Percentiles rank a stretch among this genome's conserved stretches.
These are phyloP conservation scores for Candida xyloterini DNA, from an alignment of 805 yeast genomes.

Conservation along the genomic window DNA sequence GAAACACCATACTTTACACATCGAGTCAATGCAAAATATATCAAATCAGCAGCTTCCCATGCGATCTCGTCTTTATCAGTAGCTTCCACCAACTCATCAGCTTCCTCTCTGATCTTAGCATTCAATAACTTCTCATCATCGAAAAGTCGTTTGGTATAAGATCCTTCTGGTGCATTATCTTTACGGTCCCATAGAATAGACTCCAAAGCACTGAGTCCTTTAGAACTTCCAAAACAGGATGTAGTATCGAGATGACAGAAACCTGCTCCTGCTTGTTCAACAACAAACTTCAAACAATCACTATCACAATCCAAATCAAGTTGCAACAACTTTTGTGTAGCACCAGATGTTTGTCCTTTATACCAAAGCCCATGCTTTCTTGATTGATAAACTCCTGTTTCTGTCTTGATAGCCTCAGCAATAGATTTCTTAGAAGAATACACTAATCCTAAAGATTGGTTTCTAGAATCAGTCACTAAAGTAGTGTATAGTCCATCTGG, in stretches of 20 bases:
- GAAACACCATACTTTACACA: constrained; percentile 71
- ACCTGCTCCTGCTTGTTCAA: constrained; percentile 80
- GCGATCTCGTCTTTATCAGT: constrained; percentile 62
- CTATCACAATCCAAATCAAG: constrained; percentile 86
- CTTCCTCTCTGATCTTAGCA: constrained; percentile 93
- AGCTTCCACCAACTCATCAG: constrained; percentile 93
- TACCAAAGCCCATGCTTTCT: constrained; percentile 93
- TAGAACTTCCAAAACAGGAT: constrained; percentile 75
- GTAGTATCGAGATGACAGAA: constrained; percentile 85
- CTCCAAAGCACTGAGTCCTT: constrained; percentile 70
- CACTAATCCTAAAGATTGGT: constrained; percentile 82
- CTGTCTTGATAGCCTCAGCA: constrained; percentile 72
- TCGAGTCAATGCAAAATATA: constrained; percentile 53
- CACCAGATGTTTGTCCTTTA: constrained; percentile 96
- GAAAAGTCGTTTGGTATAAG: constrained; percentile 90
- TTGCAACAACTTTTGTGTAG: constrained; percentile 71
- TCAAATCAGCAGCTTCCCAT: constrained; percentile 96
- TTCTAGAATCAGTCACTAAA: constrained; percentile 65
- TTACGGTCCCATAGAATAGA: constrained; percentile 60
- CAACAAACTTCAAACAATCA: constrained; percentile 85
- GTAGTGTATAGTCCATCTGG: constrained; percentile 84
- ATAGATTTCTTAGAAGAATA: constrained; percentile 85
- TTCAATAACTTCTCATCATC: constrained; percentile 68
- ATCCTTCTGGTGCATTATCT: constrained; percentile 77
- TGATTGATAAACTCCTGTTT: constrained; percentile 90